phyloP scores from a whole-genome alignment of 768 basidiomycete genomes.

The Austroboletus festivus region DNA sequence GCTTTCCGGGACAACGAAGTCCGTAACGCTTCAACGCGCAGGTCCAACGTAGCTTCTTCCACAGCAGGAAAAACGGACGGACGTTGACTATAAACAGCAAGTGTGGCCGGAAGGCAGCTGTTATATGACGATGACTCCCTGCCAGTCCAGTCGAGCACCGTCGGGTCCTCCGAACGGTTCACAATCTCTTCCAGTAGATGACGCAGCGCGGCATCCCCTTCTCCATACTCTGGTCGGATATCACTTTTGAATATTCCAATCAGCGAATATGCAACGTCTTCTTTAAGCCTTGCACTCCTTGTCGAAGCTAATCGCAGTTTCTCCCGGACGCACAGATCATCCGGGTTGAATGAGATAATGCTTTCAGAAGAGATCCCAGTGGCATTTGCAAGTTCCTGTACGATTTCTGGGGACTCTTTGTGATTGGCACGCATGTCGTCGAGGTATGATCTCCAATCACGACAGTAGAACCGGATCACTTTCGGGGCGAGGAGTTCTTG shows the following conservation, averaged over 20 bases:
- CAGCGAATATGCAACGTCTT: conserved; percentile 26
- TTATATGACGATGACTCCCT: conserved; percentile 18
- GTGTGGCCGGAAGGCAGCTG: conserved; percentile 18
- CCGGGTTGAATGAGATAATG: conserved; percentile 8
- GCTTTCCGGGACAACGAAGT: not conserved
- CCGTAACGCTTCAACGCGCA: not conserved
- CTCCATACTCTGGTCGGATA: conserved; percentile 20
- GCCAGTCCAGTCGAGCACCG: conserved; percentile 19
- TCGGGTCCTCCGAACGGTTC: conserved; percentile 12
- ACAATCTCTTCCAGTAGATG: conserved; percentile 16
- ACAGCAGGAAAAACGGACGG: conserved; percentile 4
- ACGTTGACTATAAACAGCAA: conserved; percentile 15
- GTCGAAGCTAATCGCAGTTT: conserved; percentile 23
- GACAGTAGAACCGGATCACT: conserved; percentile 21
- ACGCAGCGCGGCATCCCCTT: conserved; percentile 16
- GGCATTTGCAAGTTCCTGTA: conserved; percentile 13
- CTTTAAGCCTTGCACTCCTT: conserved; percentile 15
- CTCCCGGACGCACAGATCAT: conserved; percentile 7
- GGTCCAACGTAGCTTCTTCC: not conserved
- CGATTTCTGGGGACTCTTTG: conserved; percentile 7
- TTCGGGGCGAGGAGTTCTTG: conserved; percentile 24
- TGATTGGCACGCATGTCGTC: conserved; percentile 7
- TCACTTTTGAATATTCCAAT: conserved; percentile 20
- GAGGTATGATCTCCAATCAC: conserved; percentile 23
- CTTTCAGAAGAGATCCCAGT: conserved; percentile 6